Percentiles rank a stretch among this genome's conserved stretches.
These are phyloP conservation scores for Rhodotorula sp. DNA, from an alignment of 1,284 basidiomycete genomes.

Conservation along the genomic window DNA sequence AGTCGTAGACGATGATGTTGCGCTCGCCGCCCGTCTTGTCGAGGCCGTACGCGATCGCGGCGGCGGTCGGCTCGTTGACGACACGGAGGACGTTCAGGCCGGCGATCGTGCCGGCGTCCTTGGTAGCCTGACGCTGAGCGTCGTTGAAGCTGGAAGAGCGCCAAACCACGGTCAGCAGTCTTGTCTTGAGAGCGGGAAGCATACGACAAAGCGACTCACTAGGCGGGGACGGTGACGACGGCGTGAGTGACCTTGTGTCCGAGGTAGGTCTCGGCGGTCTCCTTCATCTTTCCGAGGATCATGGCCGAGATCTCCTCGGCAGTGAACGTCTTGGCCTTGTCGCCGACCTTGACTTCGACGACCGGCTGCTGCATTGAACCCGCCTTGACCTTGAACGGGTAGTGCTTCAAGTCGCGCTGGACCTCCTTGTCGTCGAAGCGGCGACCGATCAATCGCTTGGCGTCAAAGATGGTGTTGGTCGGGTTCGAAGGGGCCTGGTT, in stretches of 20 bases:
- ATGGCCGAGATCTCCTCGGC: slow-evolving; percentile 91
- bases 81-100: slow-evolving; percentile 95
- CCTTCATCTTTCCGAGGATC: slow-evolving; percentile 98
- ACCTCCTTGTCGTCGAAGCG: slow-evolving; percentile 76
- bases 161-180: background rate
- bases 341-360: slow-evolving; percentile 38
- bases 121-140: slow-evolving; percentile 97
- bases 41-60: slow-evolving; percentile 92
- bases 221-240: slow-evolving; percentile 96
- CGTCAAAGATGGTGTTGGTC: slow-evolving; percentile 93
- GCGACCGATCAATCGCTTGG: slow-evolving; percentile 89
- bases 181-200: background rate
- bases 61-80: slow-evolving; percentile 98
- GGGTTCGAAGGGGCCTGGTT: slow-evolving; percentile 66
- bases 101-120: slow-evolving; percentile 95
- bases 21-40: slow-evolving; percentile 88
- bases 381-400: slow-evolving; percentile 53
- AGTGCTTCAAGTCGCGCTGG: slow-evolving; percentile 79
- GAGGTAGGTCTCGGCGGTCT: slow-evolving; percentile 97
- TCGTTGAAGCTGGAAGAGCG: slow-evolving; percentile 70
- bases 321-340: slow-evolving; percentile 44
- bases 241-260: slow-evolving; percentile 96
- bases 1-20: slow-evolving; percentile 96
- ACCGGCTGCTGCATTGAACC: slow-evolving; percentile 33
- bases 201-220: slow-evolving; percentile 40